Evolutionary conservation across 805 yeast species (phyloP).

Genomic region (Kazachstania martiniae): DNA sequence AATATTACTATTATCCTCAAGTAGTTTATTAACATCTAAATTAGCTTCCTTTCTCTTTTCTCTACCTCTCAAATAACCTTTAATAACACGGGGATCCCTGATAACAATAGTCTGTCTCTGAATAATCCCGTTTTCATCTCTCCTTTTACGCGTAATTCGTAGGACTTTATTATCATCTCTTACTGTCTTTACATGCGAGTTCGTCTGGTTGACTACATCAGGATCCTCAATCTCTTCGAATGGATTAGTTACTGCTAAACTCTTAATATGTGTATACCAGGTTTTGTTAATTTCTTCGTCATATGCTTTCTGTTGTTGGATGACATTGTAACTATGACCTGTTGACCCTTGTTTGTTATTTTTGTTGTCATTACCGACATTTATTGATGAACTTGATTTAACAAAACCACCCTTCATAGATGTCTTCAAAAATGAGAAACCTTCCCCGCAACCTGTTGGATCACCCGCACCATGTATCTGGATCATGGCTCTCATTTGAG

Average conservation of each 20-base stretch:
- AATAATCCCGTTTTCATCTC: slow-evolving; percentile 76
- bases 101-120: slow-evolving; percentile 73
- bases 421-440: slow-evolving; percentile 76
- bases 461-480: slow-evolving; percentile 93
- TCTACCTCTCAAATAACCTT: slow-evolving; percentile 67
- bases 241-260: slow-evolving; percentile 36
- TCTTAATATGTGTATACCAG: slow-evolving; percentile 76
- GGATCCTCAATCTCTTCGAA: slow-evolving; percentile 29
- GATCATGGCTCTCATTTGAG: slow-evolving; percentile 94
- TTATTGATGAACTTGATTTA: slow-evolving; percentile 17
- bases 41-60: slow-evolving; percentile 52
- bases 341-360: slow-evolving; percentile 30
- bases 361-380: slow-evolving; percentile 8
- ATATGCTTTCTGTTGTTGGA: slow-evolving; percentile 79
- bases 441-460: slow-evolving; percentile 85
- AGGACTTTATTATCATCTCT: slow-evolving; percentile 33
- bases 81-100: slow-evolving; percentile 77
- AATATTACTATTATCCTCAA: slow-evolving; percentile 20
- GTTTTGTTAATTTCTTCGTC: slow-evolving; percentile 82
- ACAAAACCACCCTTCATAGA: slow-evolving; percentile 92
- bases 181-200: slow-evolving; percentile 17
- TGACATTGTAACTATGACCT: slow-evolving; percentile 69
- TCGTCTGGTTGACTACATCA: slow-evolving; percentile 28
- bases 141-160: slow-evolving; percentile 64
- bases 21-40: slow-evolving; percentile 42